Percentiles rank a stretch among this genome's conserved stretches.
Conservation (phyloP, 345 rosid species). For the Xanthoceras sorbifolium region DNA sequence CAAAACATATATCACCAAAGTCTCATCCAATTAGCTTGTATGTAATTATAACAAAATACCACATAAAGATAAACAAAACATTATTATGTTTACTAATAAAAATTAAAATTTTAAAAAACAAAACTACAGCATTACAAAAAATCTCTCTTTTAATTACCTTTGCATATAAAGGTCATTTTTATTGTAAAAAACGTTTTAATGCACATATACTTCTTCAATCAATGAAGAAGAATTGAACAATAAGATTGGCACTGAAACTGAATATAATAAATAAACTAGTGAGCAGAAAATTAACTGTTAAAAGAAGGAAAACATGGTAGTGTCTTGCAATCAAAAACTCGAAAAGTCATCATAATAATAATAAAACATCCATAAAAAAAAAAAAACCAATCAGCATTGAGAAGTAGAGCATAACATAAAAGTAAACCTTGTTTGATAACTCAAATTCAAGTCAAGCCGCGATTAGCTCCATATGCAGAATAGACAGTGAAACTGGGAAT, state of each 20-base stretch:
- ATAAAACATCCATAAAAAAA: neutral
- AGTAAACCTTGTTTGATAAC: slow-evolving; percentile 4
- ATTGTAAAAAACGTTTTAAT: too few species aligned
- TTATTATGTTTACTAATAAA: too few species aligned
- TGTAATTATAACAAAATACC: neutral
- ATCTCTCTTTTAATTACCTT: neutral
- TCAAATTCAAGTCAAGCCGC: neutral
- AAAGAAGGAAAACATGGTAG: neutral
- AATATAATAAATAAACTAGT: neutral
- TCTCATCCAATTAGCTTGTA: too few species aligned
- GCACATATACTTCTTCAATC: neutral
- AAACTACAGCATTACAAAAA: neutral
- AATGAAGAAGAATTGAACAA: neutral
- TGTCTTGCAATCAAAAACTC: too few species aligned
- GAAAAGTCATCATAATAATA: neutral
- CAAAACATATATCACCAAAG: neutral
- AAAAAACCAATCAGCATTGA: neutral
- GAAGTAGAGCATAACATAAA: neutral
- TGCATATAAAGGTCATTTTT: neutral
- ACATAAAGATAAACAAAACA: neutral
- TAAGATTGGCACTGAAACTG: neutral
- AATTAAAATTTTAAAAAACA: too few species aligned
- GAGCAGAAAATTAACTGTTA: neutral
- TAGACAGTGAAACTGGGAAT: neutral
- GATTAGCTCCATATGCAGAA: neutral